Base-by-base conservation (phyloP, 2,329 filamentous ascomycete species). In the Reticulascus tulasneorum region DNA sequence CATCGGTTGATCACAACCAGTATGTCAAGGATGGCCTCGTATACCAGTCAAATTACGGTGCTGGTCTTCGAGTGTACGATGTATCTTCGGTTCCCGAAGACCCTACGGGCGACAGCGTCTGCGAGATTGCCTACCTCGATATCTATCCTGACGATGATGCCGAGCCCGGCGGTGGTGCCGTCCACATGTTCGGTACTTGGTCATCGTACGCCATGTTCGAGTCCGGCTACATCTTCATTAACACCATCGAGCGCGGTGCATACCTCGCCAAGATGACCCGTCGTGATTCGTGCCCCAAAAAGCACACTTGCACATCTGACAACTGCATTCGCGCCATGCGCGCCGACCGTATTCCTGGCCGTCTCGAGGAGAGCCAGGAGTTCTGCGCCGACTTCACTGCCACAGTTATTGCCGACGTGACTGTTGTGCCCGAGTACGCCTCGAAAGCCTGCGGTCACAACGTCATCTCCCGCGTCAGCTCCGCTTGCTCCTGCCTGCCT, bases 1-100 rank as follows among this genome's bases (percentile, higher is more conserved):
- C 50, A 42, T 16, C 54, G 58, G 3, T 67, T 37, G 64, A 68
- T 44, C 64, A 68, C 52, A 68, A 69, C 51, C 62, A 66, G 47
- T 68, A 62, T 37, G 52, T 68, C 42, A 48, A 55, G n/a, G 50
- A 69, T 34, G 64, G 63, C 9, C 53, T 61, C 19, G 43, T 50
- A 12, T 69, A 65, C 49, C 67, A 71, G 53, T 60, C 60, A 45
- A 66, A 68, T 51, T 71, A 71, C 44, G 62, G 55, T 11, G 48
- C 58, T 13, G 67, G 67, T 9, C 47, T 71, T 15, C 58, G 55
- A 32, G 48, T 62, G n/a, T 40, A 58, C 5, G 59, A 62, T 25
- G 37, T 61, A 7, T 48, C 50, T 1, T 56, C 52, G 2, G 46
- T 62, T 12, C 47, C 50, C 7, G 35, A 32, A 9, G 58, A 60